phyloP scores from a whole-genome alignment of 2,329 filamentous ascomycete genomes.

The Aspergillus sp. region DNA sequence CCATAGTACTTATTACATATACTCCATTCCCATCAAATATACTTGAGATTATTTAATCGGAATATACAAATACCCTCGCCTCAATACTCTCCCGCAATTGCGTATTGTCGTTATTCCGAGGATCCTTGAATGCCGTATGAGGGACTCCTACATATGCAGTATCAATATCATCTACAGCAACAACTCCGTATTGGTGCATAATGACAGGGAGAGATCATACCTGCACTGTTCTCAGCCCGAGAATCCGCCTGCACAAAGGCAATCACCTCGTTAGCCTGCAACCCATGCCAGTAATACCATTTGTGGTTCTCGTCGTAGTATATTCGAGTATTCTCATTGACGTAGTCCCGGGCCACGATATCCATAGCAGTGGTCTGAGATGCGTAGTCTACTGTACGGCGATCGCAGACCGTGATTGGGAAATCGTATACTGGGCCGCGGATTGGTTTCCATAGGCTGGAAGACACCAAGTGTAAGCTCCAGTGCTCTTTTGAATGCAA shows the following conservation, averaged over 20 bases:
- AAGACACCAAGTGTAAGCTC: too few species aligned
- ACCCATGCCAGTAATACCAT: not conserved
- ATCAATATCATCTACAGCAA: not conserved
- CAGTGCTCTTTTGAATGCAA: too few species aligned
- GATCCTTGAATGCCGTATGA: not conserved
- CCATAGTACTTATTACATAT: not conserved
- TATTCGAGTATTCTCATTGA: not conserved
- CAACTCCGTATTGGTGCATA: not conserved
- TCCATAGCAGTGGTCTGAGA: not conserved
- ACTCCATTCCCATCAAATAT: not conserved
- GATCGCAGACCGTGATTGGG: not conserved
- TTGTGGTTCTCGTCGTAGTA: not conserved
- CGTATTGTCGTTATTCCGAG: not conserved
- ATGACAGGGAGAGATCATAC: not conserved
- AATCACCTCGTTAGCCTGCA: not conserved
- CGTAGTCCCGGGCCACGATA: not conserved
- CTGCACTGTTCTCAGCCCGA: not conserved
- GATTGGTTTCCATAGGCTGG: slow-evolving; percentile 11
- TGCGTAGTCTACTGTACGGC: not conserved
- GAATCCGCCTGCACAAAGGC: not conserved
- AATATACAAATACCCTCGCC: not conserved
- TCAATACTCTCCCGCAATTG: not conserved
- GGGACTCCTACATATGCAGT: not conserved
- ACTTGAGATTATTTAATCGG: not conserved
- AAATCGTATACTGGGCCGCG: slow-evolving; percentile 6